Conservation (phyloP, 345 rosid species). For the Litchi chinensis region DNA sequence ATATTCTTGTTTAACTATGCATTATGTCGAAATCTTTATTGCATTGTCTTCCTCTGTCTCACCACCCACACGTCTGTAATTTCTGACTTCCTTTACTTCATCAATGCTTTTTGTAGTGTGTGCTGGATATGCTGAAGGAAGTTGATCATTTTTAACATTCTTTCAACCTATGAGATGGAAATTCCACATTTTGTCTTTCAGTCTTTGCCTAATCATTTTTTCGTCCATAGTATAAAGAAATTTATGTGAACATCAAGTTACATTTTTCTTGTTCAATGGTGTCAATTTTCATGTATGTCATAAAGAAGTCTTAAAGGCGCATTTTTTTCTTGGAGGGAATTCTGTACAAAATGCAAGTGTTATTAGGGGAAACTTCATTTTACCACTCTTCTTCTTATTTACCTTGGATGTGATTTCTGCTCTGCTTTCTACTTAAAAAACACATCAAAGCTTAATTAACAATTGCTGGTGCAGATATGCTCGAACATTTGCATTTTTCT, state of each 20-base stretch:
- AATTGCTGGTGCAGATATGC: conserved; percentile 63
- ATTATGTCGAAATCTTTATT: background rate
- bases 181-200: background rate
- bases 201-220: background rate
- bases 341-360: background rate
- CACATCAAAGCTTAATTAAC: background rate
- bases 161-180: background rate
- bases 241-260: background rate
- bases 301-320: background rate
- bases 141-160: background rate
- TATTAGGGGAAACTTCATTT: background rate
- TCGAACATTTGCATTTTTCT: conserved; percentile 90
- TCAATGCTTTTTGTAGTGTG: background rate
- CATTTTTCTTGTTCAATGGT: background rate
- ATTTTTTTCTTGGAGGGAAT: background rate
- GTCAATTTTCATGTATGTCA: too few species aligned
- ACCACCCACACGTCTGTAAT: background rate
- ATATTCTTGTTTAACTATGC: background rate
- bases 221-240: too few species aligned
- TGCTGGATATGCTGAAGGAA: background rate
- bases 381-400: background rate
- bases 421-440: background rate
- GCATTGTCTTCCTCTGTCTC: background rate
- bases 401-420: background rate
- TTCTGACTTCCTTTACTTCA: background rate